Evolutionary conservation across 2,329 filamentous ascomycete species (phyloP).

Genomic region (Pseudogymnoascus pannorum): DNA sequence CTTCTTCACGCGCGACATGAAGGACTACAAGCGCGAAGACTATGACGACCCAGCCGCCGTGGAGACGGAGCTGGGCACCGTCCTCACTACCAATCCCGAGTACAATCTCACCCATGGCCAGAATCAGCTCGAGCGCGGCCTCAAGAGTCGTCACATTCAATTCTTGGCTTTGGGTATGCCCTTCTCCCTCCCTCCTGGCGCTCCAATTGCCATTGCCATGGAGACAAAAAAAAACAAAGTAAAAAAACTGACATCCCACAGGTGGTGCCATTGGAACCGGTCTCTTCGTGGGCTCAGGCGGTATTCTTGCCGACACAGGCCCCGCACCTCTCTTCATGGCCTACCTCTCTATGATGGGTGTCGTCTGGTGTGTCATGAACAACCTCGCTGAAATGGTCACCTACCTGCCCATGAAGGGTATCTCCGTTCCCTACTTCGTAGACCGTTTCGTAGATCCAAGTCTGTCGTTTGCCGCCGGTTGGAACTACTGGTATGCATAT

Average conservation of each 20-base stretch:
- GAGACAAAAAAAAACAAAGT: no score
- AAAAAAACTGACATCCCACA: conserved; percentile 11
- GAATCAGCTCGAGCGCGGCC: conserved; percentile 44
- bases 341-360: conserved; percentile 50
- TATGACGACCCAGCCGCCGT: conserved; percentile 10
- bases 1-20: conserved; percentile 2
- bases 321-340: conserved; percentile 64
- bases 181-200: not conserved
- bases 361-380: conserved; percentile 50
- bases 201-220: no score
- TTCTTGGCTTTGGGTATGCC: conserved; percentile 48
- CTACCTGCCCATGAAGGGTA: conserved; percentile 48
- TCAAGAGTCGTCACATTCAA: conserved; percentile 54
- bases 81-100: conserved; percentile 26
- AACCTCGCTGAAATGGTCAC: conserved; percentile 47
- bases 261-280: conserved; percentile 56
- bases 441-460: conserved; percentile 43
- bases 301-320: conserved; percentile 47
- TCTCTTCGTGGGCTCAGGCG: conserved; percentile 55
- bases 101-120: conserved; percentile 31
- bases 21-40: conserved; percentile 11
- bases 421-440: conserved; percentile 50
- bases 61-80: conserved; percentile 11
- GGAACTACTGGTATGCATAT: conserved; percentile 46
- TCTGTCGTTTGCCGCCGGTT: conserved; percentile 19